Conservation (phyloP, 1,284 basidiomycete species). For the Heimioporus punctisporus region DNA sequence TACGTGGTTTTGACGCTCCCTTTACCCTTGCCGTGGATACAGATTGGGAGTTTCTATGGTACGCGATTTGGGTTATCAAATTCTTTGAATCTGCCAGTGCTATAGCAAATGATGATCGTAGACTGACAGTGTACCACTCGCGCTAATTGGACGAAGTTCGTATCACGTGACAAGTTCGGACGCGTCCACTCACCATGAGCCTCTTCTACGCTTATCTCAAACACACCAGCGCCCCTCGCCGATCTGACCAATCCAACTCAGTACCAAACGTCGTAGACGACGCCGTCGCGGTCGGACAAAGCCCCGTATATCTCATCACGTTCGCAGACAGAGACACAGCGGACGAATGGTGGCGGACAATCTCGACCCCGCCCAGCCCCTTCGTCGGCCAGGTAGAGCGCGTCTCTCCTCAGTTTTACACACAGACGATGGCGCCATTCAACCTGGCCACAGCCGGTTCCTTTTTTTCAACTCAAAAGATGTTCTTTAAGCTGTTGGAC, state of each 20-base stretch:
- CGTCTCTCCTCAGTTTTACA: background rate
- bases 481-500: conserved; percentile 3
- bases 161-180: too few relatives aligned
- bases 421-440: background rate
- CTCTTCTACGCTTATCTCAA: background rate
- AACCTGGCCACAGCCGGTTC: background rate
- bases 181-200: background rate
- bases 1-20: too few relatives aligned
- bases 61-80: too few relatives aligned
- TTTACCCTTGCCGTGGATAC: too few relatives aligned
- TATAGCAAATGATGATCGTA: too few relatives aligned
- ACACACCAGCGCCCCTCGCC: background rate
- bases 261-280: background rate
- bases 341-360: conserved; percentile 6
- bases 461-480: background rate
- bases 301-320: conserved; percentile 1
- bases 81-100: too few relatives aligned
- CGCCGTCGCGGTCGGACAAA: too few relatives aligned
- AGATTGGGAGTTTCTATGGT: too few relatives aligned
- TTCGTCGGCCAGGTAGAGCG: background rate
- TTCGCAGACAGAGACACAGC: conserved; percentile 3
- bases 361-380: background rate
- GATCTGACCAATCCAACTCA: background rate
- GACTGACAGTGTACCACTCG: too few relatives aligned
- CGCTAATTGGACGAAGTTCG: too few relatives aligned